Conservation (phyloP, 73 alveolate genomes). For the Paramecium pentaurelia region DNA sequence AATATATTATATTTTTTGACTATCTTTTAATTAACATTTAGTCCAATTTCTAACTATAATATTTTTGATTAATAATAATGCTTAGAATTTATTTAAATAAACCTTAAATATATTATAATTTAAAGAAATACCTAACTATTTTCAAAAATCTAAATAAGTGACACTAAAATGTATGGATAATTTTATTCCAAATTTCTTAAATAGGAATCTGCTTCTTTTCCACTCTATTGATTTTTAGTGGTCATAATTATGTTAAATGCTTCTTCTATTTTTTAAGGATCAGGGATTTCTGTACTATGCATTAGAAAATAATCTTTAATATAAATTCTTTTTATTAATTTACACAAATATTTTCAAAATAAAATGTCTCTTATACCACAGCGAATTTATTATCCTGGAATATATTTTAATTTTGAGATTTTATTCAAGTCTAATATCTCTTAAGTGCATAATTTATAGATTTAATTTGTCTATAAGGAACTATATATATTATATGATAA, state of each 20-base stretch:
- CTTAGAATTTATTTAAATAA: neutral
- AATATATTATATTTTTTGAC: neutral
- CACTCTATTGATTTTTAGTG: neutral
- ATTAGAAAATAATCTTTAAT: neutral
- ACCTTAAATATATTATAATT: neutral
- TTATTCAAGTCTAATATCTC: neutral
- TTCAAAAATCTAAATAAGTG: neutral
- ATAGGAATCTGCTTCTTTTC: constrained; percentile 31
- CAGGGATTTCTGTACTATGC: neutral
- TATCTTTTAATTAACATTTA: neutral
- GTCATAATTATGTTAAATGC: neutral
- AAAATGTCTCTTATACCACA: neutral
- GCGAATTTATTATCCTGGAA: neutral
- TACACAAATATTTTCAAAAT: neutral
- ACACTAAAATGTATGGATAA: neutral
- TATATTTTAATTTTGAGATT: neutral
- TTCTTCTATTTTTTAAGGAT: constrained; percentile 7
- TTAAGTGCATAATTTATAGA: neutral
- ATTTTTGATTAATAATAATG: neutral
- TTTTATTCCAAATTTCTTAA: neutral
- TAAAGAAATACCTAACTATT: neutral
- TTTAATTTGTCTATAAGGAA: neutral
- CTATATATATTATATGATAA: neutral
- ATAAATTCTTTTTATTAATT: neutral
- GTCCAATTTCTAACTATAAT: constrained; percentile 29